Evolutionary conservation across 331 rosid genomes (phyloP), one percentile per base, ranked within the genome.

Genomic region (Acacia concinna): DNA sequence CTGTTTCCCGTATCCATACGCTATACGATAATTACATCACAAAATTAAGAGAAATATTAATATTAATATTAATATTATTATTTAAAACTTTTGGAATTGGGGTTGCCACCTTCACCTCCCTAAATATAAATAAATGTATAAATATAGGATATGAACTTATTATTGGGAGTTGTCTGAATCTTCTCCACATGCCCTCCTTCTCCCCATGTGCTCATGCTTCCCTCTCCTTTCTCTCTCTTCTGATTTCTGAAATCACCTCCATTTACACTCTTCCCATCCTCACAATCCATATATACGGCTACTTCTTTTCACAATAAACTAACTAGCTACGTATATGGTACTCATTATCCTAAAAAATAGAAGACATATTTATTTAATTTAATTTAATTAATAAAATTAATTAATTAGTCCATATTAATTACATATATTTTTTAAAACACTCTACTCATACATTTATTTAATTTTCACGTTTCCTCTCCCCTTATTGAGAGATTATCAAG

Each of bases 131-230:
- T 11, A 27, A 27, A 23, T 2, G 11, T 2, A 54, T 52, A 49
- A 18, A 49, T 49, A 52, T 20, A 4, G 6, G 9, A 51, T n/a
- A 54, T 59, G 35, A n/a, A n/a, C n/a, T 70, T 51, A 79, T 52
- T 41, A 82, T 82, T 76, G 47, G 82, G 86, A 85, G 79, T 82
- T 78, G 80, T 86, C 85, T 86, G 94, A 87, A 89, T 90, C 94
- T 89, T 89, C 91, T 80, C 89, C 97, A 87, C 96, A 89, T 92
- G 97, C 88, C 84, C 83, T 4, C 82, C 60, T 90, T 87, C 90
- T 73, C 86, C 88, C 97, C 97, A 92, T 90, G 97, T 92, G 94
- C 92, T 85, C 59, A 23, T 86, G 88, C 79, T 83, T 79, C 84
- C 28, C 62, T 60, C 47, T 14, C 18, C 7, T 41, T 18, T 75